Conservation (phyloP, 2,329 filamentous ascomycete species). For the Aspergillus caelatus region DNA sequence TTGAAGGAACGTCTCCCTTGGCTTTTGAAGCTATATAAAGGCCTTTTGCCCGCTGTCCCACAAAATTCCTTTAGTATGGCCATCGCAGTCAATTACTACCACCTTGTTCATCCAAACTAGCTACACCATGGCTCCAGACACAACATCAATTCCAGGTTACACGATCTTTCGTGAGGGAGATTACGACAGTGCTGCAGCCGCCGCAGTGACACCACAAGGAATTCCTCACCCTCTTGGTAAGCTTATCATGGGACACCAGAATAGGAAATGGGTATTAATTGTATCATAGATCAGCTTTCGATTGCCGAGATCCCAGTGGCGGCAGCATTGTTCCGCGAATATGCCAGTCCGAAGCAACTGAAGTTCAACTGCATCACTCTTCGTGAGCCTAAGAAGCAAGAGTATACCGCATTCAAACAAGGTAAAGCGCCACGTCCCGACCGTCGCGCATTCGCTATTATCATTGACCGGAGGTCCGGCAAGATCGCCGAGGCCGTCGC, state of each 20-base stretch:
- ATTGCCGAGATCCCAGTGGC: neutral
- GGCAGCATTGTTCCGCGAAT: neutral
- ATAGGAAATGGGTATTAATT: neutral
- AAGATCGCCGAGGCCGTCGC: neutral
- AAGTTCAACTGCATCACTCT: slow-evolving; percentile 54
- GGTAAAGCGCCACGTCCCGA: slow-evolving; percentile 34
- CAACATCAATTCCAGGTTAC: neutral
- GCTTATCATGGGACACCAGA: neutral
- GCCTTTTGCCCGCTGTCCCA: neutral
- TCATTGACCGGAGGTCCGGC: slow-evolving; percentile 41
- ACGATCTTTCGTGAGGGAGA: neutral
- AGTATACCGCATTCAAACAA: slow-evolving; percentile 37
- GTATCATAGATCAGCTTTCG: neutral
- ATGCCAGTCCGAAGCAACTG: slow-evolving; percentile 17
- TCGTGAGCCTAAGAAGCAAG: slow-evolving; percentile 51
- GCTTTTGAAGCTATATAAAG: neutral
- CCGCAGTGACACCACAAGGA: neutral
- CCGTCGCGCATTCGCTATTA: slow-evolving; percentile 49
- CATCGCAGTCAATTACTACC: neutral
- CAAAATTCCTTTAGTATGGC: too few relatives aligned
- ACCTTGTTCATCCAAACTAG: neutral
- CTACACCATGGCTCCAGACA: neutral
- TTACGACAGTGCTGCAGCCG: neutral
- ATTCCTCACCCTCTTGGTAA: neutral
- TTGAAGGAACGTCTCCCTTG: neutral